Conservation (phyloP, 345 rosid genomes). For the Ailanthus altissimus region DNA sequence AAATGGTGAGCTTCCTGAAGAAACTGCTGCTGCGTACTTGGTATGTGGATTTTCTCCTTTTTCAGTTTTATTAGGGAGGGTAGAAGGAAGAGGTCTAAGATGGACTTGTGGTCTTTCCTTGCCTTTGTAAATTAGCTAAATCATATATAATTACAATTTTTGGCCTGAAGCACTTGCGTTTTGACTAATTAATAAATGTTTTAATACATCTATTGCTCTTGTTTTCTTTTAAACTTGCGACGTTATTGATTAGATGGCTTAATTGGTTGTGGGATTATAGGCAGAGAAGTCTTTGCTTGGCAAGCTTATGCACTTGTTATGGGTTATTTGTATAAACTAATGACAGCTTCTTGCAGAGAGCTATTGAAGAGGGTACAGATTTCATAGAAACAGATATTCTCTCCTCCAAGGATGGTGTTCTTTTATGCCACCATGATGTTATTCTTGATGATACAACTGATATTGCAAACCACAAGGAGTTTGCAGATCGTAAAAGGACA, state of each 20-base stretch:
- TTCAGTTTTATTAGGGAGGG: not conserved
- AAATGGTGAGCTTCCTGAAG: conserved; percentile 94
- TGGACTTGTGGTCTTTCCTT: too few relatives aligned
- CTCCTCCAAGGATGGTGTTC: conserved; percentile 79
- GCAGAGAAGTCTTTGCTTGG: not conserved
- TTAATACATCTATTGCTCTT: not conserved
- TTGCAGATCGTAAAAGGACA: conserved; percentile 79
- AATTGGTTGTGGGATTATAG: not conserved
- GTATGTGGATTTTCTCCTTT: conserved; percentile 31
- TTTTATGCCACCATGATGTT: conserved; percentile 82
- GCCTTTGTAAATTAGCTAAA: not conserved
- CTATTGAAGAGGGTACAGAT: conserved; percentile 92
- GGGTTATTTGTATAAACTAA: not conserved
- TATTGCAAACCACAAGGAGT: conserved; percentile 70
- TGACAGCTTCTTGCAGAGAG: conserved; percentile 59
- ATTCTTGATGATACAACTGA: conserved; percentile 76
- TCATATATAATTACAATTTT: not conserved
- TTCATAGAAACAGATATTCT: conserved; percentile 88
- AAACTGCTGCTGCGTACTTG: conserved; percentile 86
- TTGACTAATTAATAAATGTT: not conserved
- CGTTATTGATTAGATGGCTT: not conserved
- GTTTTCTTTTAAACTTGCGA: not conserved
- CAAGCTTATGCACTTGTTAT: not conserved
- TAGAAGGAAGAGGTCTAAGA: not conserved
- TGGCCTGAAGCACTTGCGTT: not conserved